Evolutionary conservation across 176 grass and related monocot genomes (phyloP).

Genomic region (Rhynchospora tenuis): DNA sequence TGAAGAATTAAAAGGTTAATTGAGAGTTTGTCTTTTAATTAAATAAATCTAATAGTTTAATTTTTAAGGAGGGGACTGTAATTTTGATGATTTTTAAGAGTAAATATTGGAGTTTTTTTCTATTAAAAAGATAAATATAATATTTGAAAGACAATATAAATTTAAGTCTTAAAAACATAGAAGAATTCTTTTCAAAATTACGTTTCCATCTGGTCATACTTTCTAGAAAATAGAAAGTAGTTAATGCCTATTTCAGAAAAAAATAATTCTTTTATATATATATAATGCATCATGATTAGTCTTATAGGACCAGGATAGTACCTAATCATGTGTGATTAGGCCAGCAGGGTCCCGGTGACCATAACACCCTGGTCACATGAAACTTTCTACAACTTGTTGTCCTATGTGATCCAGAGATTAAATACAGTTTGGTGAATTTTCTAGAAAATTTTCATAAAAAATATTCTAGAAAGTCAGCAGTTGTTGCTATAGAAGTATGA

Average conservation of each 20-base stretch:
- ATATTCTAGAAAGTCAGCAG: no score
- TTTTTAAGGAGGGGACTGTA: background rate
- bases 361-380: slow-evolving; percentile 1
- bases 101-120: background rate
- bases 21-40: no score
- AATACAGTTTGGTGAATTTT: background rate
- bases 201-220: background rate
- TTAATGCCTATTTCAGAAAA: background rate
- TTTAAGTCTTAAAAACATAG: background rate
- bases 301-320: background rate
- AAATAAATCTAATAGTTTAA: background rate
- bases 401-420: background rate
- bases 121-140: background rate
- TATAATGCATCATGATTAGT: background rate
- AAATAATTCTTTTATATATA: background rate
- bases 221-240: background rate
- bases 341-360: background rate
- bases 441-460: background rate
- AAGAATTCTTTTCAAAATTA: background rate
- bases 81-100: background rate
- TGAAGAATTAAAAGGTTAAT: no score
- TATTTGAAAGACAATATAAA: background rate
- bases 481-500: background rate
- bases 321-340: slow-evolving; percentile 4
- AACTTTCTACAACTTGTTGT: background rate